Evolutionary conservation across 2,329 filamentous ascomycete genomes (phyloP).

Genomic region (Nemania sp.): DNA sequence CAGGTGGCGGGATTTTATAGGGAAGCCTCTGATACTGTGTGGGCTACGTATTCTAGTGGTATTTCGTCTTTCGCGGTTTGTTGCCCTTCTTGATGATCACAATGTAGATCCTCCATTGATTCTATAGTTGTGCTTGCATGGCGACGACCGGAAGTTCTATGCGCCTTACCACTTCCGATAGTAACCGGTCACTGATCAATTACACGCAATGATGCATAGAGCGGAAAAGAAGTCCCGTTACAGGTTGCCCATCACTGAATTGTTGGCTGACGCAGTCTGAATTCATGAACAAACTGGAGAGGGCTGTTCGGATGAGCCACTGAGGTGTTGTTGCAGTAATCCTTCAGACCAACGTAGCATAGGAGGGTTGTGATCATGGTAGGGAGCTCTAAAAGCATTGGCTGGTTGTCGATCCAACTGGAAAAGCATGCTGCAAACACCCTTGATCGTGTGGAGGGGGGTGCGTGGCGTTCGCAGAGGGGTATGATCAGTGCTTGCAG

Average conservation of each 20-base stretch:
- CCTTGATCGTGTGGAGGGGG: slow-evolving; percentile 7
- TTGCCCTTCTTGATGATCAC: slow-evolving; percentile 6
- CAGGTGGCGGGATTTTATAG: not conserved
- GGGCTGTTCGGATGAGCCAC: slow-evolving; percentile 5
- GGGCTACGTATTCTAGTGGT: slow-evolving; percentile 11
- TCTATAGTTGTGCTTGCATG: slow-evolving; percentile 14
- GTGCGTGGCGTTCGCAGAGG: slow-evolving; percentile 15
- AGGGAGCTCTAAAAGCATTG: slow-evolving; percentile 17
- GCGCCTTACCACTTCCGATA: slow-evolving; percentile 9
- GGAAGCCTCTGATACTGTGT: not conserved
- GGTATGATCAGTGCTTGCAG: slow-evolving; percentile 8
- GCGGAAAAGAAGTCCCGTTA: slow-evolving; percentile 4
- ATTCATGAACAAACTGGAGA: slow-evolving; percentile 10
- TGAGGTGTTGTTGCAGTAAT: slow-evolving; percentile 14
- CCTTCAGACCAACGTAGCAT: slow-evolving; percentile 20
- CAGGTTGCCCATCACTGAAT: slow-evolving; percentile 2
- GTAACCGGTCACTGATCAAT: slow-evolving; percentile 14
- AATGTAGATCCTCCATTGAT: slow-evolving; percentile 11
- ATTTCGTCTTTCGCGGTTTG: slow-evolving; percentile 6
- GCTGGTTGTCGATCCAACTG: slow-evolving; percentile 2
- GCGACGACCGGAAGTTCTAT: slow-evolving; percentile 4
- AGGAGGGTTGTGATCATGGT: slow-evolving; percentile 7
- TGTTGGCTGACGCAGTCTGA: slow-evolving; percentile 13
- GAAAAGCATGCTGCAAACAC: slow-evolving; percentile 4
- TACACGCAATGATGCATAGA: slow-evolving; percentile 16